These are phyloP conservation scores for Penicillium sp. DNA, from an alignment of 2,329 filamentous ascomycete genomes.

Conservation along the genomic window DNA sequence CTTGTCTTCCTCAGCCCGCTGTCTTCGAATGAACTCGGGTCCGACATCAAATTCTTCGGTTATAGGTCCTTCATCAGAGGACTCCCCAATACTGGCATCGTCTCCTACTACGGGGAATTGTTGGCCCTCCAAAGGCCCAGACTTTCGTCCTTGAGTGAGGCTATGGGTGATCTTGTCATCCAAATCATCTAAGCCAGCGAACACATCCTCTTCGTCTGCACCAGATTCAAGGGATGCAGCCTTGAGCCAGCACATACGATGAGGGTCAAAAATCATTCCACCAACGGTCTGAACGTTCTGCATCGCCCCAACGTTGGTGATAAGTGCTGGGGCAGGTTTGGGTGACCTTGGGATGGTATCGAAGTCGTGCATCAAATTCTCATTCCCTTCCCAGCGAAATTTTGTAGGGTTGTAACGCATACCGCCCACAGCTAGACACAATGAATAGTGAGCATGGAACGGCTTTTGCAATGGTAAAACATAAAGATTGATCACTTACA, in stretches of 20 bases:
- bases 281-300: conserved; percentile 90
- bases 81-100: conserved; percentile 44
- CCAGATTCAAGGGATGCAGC: conserved; percentile 50
- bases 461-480: background rate
- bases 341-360: conserved; percentile 52
- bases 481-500: conserved; percentile 53
- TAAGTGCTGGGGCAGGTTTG: conserved; percentile 62
- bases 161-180: conserved; percentile 56
- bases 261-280: conserved; percentile 98
- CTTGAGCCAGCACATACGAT: conserved; percentile 97
- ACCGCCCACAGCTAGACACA: conserved; percentile 69
- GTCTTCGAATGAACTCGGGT: conserved; percentile 83
- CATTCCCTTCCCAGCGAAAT: conserved; percentile 93
- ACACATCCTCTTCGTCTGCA: conserved; percentile 81
- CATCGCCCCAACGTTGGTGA: conserved; percentile 79
- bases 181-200: conserved; percentile 90
- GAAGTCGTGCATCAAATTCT: conserved; percentile 75
- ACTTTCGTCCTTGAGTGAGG: conserved; percentile 19
- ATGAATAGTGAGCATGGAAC: conserved; percentile 4
- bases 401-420: conserved; percentile 92
- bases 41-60: conserved; percentile 98
- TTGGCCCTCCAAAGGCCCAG: conserved; percentile 27
- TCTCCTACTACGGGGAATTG: conserved; percentile 33
- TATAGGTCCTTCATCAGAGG: conserved; percentile 72
- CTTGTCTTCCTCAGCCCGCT: conserved; percentile 84